A percentile compares a stretch with the other conserved stretches of the same genome.
These are phyloP conservation scores for Discostella pseudostelligera DNA, from an alignment of 108 stramenopile species.

Conservation along the genomic window DNA sequence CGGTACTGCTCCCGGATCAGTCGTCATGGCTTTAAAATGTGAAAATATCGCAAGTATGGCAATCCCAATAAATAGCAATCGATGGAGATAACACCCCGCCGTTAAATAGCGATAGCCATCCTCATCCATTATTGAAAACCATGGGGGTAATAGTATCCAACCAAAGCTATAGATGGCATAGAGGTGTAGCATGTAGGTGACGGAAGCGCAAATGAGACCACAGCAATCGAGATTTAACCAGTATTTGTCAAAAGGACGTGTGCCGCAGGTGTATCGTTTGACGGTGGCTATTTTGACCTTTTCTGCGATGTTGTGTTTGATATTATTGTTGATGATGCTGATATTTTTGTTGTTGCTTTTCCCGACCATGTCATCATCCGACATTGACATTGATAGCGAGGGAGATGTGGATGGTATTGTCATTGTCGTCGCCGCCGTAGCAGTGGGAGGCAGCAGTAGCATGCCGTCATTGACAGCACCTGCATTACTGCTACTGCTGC, in stretches of 20 bases:
- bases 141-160: conserved; percentile 73
- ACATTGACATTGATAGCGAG: not conserved
- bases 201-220: conserved; percentile 74
- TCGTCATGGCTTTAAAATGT: conserved; percentile 91
- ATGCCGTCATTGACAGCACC: conserved; percentile 1
- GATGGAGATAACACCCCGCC: conserved; percentile 54
- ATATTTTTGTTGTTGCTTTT: not conserved
- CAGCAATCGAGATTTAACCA: conserved; percentile 90
- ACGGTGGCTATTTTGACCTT: conserved; percentile 35
- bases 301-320: not conserved
- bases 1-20: conserved; percentile 87
- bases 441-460: not conserved
- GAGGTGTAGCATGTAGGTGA: conserved; percentile 70
- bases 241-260: conserved; percentile 67
- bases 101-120: conserved; percentile 54
- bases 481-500: not conserved
- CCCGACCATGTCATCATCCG: not conserved
- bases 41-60: conserved; percentile 62
- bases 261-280: conserved; percentile 61
- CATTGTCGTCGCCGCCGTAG: not conserved
- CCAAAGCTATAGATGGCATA: conserved; percentile 72
- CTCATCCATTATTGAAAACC: conserved; percentile 71
- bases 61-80: conserved; percentile 55
- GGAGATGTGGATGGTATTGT: not conserved
- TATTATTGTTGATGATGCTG: not conserved